These are phyloP conservation scores for Alternaria novae-zelandiae DNA, from an alignment of 2,329 filamentous ascomycete species.

Conservation along the genomic window DNA sequence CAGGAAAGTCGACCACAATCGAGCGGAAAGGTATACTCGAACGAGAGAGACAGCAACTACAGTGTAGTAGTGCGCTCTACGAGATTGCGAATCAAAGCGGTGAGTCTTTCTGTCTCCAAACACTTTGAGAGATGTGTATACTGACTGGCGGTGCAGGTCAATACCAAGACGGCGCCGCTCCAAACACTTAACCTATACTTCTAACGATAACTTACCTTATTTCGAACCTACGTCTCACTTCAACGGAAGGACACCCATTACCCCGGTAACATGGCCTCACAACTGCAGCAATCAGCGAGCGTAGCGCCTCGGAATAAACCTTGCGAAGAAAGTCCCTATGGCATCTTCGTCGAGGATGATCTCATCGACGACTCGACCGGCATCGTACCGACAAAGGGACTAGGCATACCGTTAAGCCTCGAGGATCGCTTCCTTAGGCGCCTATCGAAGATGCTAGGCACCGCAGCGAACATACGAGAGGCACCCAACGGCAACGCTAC, in stretches of 20 bases:
- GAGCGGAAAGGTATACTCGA: background rate
- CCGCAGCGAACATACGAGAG: background rate
- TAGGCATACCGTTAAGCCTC: background rate
- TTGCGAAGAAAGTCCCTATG: background rate
- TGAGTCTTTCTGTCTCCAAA: background rate
- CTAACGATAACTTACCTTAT: background rate
- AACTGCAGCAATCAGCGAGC: background rate
- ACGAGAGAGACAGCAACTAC: fast-evolving
- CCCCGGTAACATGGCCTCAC: background rate
- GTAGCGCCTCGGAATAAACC: background rate
- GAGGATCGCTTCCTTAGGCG: background rate
- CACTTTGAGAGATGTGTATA: background rate
- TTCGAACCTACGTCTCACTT: background rate
- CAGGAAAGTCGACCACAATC: fast-evolving
- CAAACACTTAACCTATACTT: background rate
- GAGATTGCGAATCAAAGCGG: background rate
- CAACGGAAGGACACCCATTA: background rate
- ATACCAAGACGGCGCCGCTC: background rate
- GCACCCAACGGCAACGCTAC: background rate
- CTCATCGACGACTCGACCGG: background rate
- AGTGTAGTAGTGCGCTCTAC: background rate
- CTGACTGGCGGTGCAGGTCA: background rate
- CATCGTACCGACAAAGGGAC: background rate
- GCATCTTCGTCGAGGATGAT: background rate
- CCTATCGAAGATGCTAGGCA: background rate